Base-by-base conservation (phyloP, 768 basidiomycete genomes). In the Leccinum olivaceopallidum region DNA sequence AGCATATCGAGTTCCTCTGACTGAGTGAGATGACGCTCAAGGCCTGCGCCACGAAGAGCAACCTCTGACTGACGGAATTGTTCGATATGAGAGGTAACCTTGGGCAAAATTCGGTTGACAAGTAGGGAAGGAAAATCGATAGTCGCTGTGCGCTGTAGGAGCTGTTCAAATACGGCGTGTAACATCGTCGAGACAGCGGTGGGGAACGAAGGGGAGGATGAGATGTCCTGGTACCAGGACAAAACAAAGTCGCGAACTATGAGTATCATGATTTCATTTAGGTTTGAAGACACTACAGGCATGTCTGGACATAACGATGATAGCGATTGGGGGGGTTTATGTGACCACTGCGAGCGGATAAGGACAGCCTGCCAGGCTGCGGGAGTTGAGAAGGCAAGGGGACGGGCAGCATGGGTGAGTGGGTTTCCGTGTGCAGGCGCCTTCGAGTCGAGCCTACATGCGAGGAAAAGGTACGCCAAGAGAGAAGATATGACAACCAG, bases 341-440 rank as follows among this genome's bases (percentile, higher is more conserved):
- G 85, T 4, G 91, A 91, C 95, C 94, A 96, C 73, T 90, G 86
- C n/a, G 92, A 92, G 34, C 94, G 86, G 50, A 85, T 94, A 55
- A 92, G 79, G 52, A 93, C 90, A 0, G 89, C 94, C 69, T 95
- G 92, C 95, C 95, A 97, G 34, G 94, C 95, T 59, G 95, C 93
- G 26, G 94, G 92, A 3, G 94, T 94, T 5, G 93, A 92, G 78
- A 97, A 96, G 3, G 85, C 83, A 53, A 95, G 80, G 0, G 92
- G 92, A 37, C 85, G 83, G 18, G 92, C 87, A 0, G 88, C 85
- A 59, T 78, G 75, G 10, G 75, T 73, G n/a, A 87, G 77, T 48
- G 74, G 74, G 47, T 79, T 77, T n/a, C 58, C 64, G 12, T 64
- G 60, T 2, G 63, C 64, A 30, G 75, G 68, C 26, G 69, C 64